phyloP scores from a whole-genome alignment of 1,284 basidiomycete species.

The Stygiomarasmius scandens region DNA sequence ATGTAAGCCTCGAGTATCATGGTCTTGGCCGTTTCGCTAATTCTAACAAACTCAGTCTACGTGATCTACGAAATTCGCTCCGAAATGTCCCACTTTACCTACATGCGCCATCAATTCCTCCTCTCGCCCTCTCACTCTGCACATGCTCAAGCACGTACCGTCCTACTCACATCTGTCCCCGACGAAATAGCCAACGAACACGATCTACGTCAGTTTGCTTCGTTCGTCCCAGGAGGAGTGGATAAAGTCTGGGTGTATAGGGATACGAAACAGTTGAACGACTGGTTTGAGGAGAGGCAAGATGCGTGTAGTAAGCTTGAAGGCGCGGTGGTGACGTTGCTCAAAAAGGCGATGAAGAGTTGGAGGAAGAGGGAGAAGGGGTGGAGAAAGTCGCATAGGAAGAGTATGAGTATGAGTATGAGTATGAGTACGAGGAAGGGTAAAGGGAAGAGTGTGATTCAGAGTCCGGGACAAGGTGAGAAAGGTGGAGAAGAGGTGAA shows the following conservation, averaged over 20 bases:
- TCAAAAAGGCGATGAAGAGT: conserved; percentile 52
- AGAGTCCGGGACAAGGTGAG: neutral
- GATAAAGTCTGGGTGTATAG: conserved; percentile 77
- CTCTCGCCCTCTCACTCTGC: conserved; percentile 62
- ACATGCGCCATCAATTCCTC: conserved; percentile 72
- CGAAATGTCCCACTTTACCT: conserved; percentile 68
- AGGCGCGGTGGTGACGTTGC: conserved; percentile 58
- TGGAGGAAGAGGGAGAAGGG: conserved; percentile 35
- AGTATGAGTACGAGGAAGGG: neutral
- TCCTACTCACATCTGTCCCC: conserved; percentile 77
- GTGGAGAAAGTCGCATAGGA: conserved; percentile 25
- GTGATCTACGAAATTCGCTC: conserved; percentile 69
- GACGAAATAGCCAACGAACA: conserved; percentile 62
- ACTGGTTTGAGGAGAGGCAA: conserved; percentile 59
- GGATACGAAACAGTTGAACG: conserved; percentile 58
- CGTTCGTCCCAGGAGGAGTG: conserved; percentile 78
- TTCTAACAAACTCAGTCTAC: too few relatives aligned
- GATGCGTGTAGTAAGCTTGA: conserved; percentile 67
- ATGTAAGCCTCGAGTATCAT: conserved; percentile 37
- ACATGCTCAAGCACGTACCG: conserved; percentile 74
- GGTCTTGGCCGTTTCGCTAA: too few relatives aligned
- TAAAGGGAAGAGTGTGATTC: neutral
- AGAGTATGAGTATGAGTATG: too few relatives aligned
- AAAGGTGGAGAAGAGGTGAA: neutral
- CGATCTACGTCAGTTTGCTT: conserved; percentile 64